Conservation (phyloP, 306 rosid species). For the Leucaena leucocephala region DNA sequence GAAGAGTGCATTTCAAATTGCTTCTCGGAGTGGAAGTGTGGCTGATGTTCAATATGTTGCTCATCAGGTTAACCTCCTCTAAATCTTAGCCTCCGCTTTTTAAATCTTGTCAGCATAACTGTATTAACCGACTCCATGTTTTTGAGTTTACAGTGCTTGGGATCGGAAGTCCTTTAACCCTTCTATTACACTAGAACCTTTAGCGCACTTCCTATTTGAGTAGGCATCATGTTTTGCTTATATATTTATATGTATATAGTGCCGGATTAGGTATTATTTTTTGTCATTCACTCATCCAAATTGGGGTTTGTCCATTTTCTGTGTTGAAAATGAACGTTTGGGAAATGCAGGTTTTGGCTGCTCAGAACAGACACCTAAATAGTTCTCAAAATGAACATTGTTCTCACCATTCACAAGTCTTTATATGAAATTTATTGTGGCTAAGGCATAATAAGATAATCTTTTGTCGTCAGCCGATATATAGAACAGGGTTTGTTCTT, state of each 20-base stretch:
- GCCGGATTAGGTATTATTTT: background rate
- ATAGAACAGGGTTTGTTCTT: background rate
- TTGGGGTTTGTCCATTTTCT: constrained; percentile 5
- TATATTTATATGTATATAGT: background rate
- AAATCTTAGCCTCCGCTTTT: constrained; percentile 22
- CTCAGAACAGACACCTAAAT: no score
- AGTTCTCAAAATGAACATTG: background rate
- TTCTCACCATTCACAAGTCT: background rate
- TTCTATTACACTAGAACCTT: background rate
- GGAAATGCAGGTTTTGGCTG: no score
- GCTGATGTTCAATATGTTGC: constrained; percentile 99
- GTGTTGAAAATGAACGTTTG: no score
- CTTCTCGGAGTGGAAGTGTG: constrained; percentile 97
- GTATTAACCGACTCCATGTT: background rate
- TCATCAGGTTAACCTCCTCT: constrained; percentile 75
- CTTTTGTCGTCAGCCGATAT: no score
- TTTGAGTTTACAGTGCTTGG: constrained; percentile 16
- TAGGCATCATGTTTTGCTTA: background rate
- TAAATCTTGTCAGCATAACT: constrained; percentile 16
- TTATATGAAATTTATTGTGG: no score
- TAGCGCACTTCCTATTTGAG: constrained; percentile 7
- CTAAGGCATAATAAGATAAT: no score
- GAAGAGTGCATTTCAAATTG: constrained; percentile 98
- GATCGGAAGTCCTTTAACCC: background rate
- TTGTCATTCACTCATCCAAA: background rate